Base-by-base conservation (phyloP, 2,329 filamentous ascomycete genomes). In the Alternaria sp. region DNA sequence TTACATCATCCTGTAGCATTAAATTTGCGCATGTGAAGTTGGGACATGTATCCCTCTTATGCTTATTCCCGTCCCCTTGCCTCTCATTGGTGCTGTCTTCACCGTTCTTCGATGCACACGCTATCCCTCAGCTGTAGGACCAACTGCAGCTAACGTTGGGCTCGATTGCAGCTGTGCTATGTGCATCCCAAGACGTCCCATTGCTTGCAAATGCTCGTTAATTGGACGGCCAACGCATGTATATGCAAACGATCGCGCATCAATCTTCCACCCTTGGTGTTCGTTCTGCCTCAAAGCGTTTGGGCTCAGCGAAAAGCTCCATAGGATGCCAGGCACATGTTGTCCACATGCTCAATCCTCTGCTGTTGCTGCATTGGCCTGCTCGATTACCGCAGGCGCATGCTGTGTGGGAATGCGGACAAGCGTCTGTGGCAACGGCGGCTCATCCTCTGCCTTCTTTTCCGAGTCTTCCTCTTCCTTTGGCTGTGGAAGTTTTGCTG, bases 321-420 rank as follows among this genome's bases (percentile, higher is more conserved):
- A 36, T 50, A 20, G 14, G 14, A 12, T 50, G 27, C 18, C n/a
- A 50, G 40, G 66, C 18, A 28, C 36, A 57, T 27, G 7, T 44
- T n/a, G 71, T 44, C 53, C n/a, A 20, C 20, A 32, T 38, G 46
- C 50, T 78, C 76, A 79, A 46, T 78, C 75, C 2, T 70, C 65
- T 8, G 66, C 61, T 48, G 65, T 69, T n/a, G 72, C 72, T 46
- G 73, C 71, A 46, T 67, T 74, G 38, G 71, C 61, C 51, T 79
- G 78, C 54, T 77, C 71, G 20, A 78, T 69, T 6, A 80, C 61
- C 20, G 74, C 69, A 36, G 74, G 76, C 3, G 78, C 79, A 68
- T 94, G 91, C 68, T 94, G 90, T 16, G 92, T 93, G 1, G 92
- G 92, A 68, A 95, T 94, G 65, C 92, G 88, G 36, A 96, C 92